phyloP scores from a whole-genome alignment of 2,329 filamentous ascomycete species.

The Dothiorella sarmentorum region DNA sequence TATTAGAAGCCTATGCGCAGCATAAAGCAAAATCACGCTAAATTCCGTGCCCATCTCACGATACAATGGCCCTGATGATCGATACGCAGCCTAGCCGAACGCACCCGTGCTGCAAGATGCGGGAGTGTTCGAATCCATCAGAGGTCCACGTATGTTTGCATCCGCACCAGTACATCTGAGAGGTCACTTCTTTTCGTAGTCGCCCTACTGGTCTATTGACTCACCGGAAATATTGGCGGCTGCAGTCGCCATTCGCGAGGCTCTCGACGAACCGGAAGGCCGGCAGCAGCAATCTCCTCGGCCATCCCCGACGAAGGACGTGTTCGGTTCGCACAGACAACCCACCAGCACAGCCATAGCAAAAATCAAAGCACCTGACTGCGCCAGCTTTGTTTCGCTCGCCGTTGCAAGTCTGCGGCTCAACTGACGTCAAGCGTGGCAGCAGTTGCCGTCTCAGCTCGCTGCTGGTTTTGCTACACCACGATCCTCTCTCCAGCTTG shows the following conservation, averaged over 20 bases:
- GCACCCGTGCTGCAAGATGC: slow-evolving; percentile 5
- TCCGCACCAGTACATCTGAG: background rate
- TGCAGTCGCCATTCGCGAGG: slow-evolving; percentile 6
- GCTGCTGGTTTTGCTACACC: background rate
- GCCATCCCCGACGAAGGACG: slow-evolving; percentile 1
- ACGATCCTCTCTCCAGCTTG: background rate
- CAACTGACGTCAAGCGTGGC: slow-evolving; percentile 8
- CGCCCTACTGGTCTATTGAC: background rate
- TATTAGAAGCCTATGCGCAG: background rate
- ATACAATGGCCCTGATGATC: background rate
- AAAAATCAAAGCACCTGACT: background rate
- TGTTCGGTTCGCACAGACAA: too few relatives aligned
- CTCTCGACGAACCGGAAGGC: slow-evolving; percentile 10
- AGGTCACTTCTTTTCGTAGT: background rate
- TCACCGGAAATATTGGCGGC: slow-evolving; percentile 1
- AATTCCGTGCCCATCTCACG: background rate
- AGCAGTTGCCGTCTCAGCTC: background rate
- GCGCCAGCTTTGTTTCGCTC: background rate
- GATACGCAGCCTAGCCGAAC: background rate
- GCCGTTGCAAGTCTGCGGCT: background rate
- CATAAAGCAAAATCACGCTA: background rate
- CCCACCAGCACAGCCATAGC: slow-evolving; percentile 5
- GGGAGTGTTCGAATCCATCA: background rate
- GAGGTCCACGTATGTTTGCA: slow-evolving; percentile 9
- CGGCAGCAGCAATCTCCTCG: background rate